Base-by-base conservation (phyloP, 345 rosid species). In the Crucihimalaya himalaica region DNA sequence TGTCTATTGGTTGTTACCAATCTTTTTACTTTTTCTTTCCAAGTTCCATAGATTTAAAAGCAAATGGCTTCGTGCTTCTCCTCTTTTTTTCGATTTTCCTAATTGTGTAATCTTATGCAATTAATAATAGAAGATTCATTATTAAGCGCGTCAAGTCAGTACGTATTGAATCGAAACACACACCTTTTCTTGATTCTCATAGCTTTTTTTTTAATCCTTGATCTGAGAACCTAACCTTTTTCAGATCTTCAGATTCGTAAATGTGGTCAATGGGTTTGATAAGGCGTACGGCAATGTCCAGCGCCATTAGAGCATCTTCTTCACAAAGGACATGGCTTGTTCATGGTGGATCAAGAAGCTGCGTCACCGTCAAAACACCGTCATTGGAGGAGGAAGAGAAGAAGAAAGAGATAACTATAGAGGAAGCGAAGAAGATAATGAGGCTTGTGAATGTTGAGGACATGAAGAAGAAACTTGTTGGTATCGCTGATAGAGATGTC, bases 371-470 rank as follows among this genome's bases (percentile, higher is more conserved):
- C 32, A 9, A 48, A 11, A 1, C 37, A 2, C 19, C 79, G 9
- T 8, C 42, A 21, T 16, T 11, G 28, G 19, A 61, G 6, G 63
- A 72, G 42, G 74, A 66, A 20, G 70, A 23, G 63, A 14, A n/a
- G 63, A 15, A 16, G 60, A 68, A 2, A 71, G 74, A 64, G 16
- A 75, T 87, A 13, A 81, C 96, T 4, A 52, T 79, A 18, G 73
- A 50, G 52, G 98, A 92, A 79, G 96, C 86, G 21, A 95, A 80
- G 85, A 86, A 86, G 79, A 76, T 92, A 78, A 79, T 95, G 92
- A 87, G 94, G 51, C 70, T 90, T 73, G 99, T 90, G 74, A 92
- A 95, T 65, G 91, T 92, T 68, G 96, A 86, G 51, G 81, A 86
- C 5, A 80, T 95, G 73, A 95, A 87, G 84, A 63, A 12, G 74